Evolutionary conservation across 768 basidiomycete species (phyloP), one percentile per base, ranked within the genome.

Genomic region (Russula virescens): DNA sequence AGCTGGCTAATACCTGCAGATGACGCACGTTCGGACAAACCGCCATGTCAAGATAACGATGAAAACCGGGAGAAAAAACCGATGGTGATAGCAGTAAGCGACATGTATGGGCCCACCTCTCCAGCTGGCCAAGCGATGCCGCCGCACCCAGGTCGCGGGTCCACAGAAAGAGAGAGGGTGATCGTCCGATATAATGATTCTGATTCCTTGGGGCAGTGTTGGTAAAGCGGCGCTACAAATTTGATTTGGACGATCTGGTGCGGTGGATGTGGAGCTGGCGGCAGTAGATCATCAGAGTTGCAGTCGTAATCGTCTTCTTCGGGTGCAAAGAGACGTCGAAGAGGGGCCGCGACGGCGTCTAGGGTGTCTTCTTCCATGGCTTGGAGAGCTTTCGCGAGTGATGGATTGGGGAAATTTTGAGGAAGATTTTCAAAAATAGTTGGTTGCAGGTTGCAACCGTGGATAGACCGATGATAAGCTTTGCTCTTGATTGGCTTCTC

Each of bases 41-140:
- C 5, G 34, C 5, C 34, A 38, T 38, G 38, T 5, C 6, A 38
- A 7, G 38, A 38, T 38, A 38, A 43, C 42, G 42, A 10, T 40
- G 40, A 13, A 43, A 8, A 23, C 1, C 5, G 23, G 13, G 10
- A 21, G 23, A 16, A 18, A 19, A 19, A 31, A n/a, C n/a, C 16
- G 46, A 54, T 47, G 42, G 50, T 11, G 11, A 48, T n/a, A 21
- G n/a, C 31, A 42, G 45, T 46, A 45, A 45, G 31, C 40, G 42
- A 28, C 3, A 38, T 45, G 16, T 14, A 52, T 5, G 25, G 25
- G 72, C 76, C 68, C 68, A 93, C 93, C 82, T 92, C 84, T 67
- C 93, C 94, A 9, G 94, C 91, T 5, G 91, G 91, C 94, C 94
- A 96, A 2, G 90, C 86, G 43, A 94, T 82, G 5, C 94, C 94